Evolutionary conservation across 106 monocot genomes (phyloP).

Genomic region (Alisma plantagoaquatica): DNA sequence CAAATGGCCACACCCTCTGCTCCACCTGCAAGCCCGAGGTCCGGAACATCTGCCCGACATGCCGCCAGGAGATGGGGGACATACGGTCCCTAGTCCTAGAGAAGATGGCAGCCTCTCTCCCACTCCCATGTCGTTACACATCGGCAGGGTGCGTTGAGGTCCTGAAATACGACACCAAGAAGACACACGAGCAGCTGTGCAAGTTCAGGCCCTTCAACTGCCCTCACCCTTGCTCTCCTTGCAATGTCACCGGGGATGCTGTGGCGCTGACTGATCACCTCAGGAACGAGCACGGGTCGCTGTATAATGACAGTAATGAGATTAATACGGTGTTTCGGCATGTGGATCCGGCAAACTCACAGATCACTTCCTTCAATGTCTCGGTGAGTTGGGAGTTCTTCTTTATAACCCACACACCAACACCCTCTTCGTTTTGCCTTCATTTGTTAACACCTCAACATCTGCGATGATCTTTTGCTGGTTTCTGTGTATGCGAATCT

Average conservation of each 20-base stretch:
- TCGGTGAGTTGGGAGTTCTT: no score
- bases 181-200: background rate
- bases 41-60: background rate
- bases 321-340: no score
- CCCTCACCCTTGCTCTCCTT: background rate
- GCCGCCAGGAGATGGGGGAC: background rate
- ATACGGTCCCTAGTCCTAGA: background rate
- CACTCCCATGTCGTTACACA: background rate
- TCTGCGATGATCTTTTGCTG: no score
- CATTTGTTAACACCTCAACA: no score
- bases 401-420: no score
- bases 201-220: background rate
- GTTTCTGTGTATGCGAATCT: no score
- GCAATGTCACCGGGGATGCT: background rate
- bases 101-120: background rate
- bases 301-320: no score
- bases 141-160: background rate
- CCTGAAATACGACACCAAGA: background rate
- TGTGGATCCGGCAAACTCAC: no score
- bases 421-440: no score
- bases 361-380: no score
- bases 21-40: background rate
- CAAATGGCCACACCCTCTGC: conserved; percentile 3
- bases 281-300: no score
- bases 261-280: no score